phyloP scores from a whole-genome alignment of 73 alveolate genomes.

The Paramecium caudatum region DNA sequence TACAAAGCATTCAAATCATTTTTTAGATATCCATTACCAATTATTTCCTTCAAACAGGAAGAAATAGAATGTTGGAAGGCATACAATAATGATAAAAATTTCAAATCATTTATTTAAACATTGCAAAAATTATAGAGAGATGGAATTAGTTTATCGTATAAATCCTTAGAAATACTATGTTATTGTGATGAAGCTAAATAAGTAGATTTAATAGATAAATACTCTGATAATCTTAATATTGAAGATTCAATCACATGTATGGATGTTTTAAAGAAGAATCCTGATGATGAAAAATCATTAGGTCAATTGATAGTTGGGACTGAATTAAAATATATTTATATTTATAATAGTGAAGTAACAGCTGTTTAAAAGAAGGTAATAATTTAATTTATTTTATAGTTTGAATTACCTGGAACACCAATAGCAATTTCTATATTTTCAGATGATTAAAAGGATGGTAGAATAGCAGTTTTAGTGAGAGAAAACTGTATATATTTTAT shows the following conservation, averaged over 20 bases:
- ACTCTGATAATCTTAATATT: neutral
- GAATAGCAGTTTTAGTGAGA: constrained; percentile 54
- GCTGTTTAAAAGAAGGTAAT: neutral
- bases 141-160: neutral
- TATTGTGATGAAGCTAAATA: neutral
- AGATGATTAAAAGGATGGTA: constrained; percentile 8
- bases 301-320: constrained; percentile 47
- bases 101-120: neutral
- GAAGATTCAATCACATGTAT: constrained; percentile 64
- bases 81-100: neutral
- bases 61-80: neutral
- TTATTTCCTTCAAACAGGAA: neutral
- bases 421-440: constrained; percentile 16
- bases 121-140: neutral
- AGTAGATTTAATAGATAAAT: constrained; percentile 12
- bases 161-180: neutral
- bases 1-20: constrained; percentile 35
- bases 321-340: constrained; percentile 25
- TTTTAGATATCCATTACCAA: constrained; percentile 5
- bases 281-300: constrained; percentile 22
- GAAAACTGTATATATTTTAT: constrained; percentile 14
- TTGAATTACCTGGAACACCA: constrained; percentile 53
- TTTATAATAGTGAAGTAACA: neutral
- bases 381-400: neutral
- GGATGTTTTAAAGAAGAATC: constrained; percentile 18